Evolutionary conservation across 2,329 filamentous ascomycete genomes (phyloP), one percentile per base, ranked within the genome.

Genomic region (Penicillium sp.): DNA sequence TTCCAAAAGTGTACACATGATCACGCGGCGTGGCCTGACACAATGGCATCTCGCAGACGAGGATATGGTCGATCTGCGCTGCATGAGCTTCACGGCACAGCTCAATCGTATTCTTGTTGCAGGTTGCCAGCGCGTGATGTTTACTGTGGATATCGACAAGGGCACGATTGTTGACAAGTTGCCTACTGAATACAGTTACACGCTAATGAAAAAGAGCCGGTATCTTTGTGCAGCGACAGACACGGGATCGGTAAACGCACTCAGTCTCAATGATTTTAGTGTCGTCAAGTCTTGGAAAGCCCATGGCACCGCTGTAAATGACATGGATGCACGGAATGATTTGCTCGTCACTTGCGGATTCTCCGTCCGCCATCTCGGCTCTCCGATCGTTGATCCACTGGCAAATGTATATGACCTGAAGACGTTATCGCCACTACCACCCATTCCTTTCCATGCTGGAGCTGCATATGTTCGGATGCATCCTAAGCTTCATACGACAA

Each of bases 391-490:
- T 31, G 94, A 99, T 67, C 90, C 91, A 0, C 86, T 97, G 53
- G 90, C 96, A 53, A 95, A 96, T 63, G 91, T 97, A 31, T 97
- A 95, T 67, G 93, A 97, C 67, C 80, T 99, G 43, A 96, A 96
- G 74, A 94, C 90, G 42, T 83, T 96, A 76, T 83, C 85, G 16
- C 90, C 91, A 21, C 84, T 96, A 68, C 88, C 90, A 4, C 94
- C 94, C 0, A 93, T 99, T 39, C 90, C 94, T 0, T 99, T 87
- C 54, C 93, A 94, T 52, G 88, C 91, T 2, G 91, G 94, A 9
- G 94, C 93, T 34, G 93, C 94, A 33, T 95, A 91, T 75, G 92
- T 96, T 39, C 86, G 94, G 53, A 94, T 99, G 88, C 94, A 99
- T 70, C 94, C 95, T 1, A 87, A 91, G 64, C 89, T 99, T 83